Base-by-base conservation (phyloP, 2,329 filamentous ascomycete species). In the Cryphonectria japonica region DNA sequence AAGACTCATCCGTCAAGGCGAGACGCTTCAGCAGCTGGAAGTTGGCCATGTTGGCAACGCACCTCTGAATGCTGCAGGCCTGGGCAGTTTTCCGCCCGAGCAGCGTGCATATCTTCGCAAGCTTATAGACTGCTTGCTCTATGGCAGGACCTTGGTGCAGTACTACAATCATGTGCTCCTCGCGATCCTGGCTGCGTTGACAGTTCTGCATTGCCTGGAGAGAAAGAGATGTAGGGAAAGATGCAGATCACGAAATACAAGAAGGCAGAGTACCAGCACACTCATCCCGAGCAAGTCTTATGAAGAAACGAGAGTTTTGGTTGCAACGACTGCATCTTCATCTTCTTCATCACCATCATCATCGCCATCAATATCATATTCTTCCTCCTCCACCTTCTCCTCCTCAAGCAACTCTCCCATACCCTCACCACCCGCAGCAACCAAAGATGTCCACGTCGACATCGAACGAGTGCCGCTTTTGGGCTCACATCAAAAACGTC, bases 391-490 rank as follows among this genome's bases (percentile, higher is more conserved):
- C 16, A 29, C 61, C 1, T 43, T 37, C 13, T 79, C 75, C 1
- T 80, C 80, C 14, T 80, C 79, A 4, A 81, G 79, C 70, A 81
- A 78, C 69, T 79, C 78, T 4, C 59, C 76, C 4, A 75, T 73
- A 0, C 61, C 74, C 19, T 77, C 77, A 9, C 79, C 78, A 1
- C 72, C 74, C 11, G 63, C 68, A 4, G 71, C 72, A 11, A 32
- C 70, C 4, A 79, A 80, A 69, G 72, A 75, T 46, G 62, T 65
- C 19, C 69, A 77, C 6, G 34, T 72, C 16, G 81, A 83, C 32
- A 37, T 81, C 9, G 82, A 83, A 72, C 76, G 78, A 5, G 76
- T 78, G 43, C 82, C 81, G 3, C 75, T 83, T 6, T 74, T 82
- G 19, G 52, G 63, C 29, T 19, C 34, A 50, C 13, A 50, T 34